Base-by-base conservation (phyloP, 345 rosid species). In the Ailanthus altissimus region DNA sequence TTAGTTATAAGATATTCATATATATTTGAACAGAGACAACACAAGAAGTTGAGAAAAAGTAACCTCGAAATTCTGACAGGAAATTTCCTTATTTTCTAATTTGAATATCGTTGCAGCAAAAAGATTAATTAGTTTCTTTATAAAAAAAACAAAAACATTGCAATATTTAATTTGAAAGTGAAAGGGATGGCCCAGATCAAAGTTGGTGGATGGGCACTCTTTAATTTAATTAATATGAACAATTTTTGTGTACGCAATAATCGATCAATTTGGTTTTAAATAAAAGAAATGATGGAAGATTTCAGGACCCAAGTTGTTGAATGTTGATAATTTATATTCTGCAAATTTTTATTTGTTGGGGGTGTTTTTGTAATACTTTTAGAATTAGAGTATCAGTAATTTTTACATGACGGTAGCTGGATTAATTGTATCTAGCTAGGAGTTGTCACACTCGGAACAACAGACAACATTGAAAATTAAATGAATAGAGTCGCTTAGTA, bases 381-480 rank as follows among this genome's bases (percentile, higher is more conserved):
- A 51, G 21, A 18, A 51, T 11, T 51, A 5, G 3, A 3, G 57
- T 18, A 16, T 14, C n/a, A 59, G 28, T 25, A 28, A 2, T 13
- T 60, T 60, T 60, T 3, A 14, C 12, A 62, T 21, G 43, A 62
- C 11, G 1, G 36, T 40, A 5, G 51, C 47, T 45, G 38, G 72
- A 67, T 68, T 14, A 28, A 49, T 49, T 68, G 58, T 68, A 68
- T 49, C 43, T 49, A 8, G 26, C 25, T 5, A 14, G 23, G 28
- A 21, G 14, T 46, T 67, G 70, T 68, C 57, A 26, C 42, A n/a
- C 21, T 68, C 58, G 40, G 3, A 16, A 10, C 12, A 49, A 40
- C 72, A 68, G 21, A 25, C 20, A 67, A 28, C 36, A 50, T 23
- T 59, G 73, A 28, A 18, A 10, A 70, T 49, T 51, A 50, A 70